Evolutionary conservation across 2,329 filamentous ascomycete species (phyloP).

Genomic region (Apiospora phragmitis): DNA sequence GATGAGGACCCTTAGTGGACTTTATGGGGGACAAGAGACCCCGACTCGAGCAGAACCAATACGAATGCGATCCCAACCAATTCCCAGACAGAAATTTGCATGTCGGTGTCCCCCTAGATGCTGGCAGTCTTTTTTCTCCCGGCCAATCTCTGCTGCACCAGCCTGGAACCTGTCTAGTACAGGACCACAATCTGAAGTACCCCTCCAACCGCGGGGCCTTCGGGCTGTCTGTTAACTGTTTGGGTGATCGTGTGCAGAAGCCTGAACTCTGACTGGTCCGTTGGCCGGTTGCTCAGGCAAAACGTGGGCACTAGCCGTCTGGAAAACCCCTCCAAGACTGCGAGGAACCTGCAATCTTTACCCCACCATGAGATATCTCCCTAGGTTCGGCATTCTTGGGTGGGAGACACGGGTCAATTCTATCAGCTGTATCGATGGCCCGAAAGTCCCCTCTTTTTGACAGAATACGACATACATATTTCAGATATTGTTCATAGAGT

Average conservation of each 20-base stretch:
- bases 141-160: neutral
- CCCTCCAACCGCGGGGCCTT: neutral
- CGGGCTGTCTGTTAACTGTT: neutral
- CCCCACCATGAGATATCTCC: neutral
- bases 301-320: neutral
- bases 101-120: neutral
- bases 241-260: neutral
- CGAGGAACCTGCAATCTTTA: neutral
- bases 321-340: slow-evolving; percentile 5
- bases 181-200: neutral
- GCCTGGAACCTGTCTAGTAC: neutral
- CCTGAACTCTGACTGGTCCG: neutral
- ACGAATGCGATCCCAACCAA: neutral
- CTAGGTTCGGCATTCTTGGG: slow-evolving; percentile 6
- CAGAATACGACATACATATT: neutral
- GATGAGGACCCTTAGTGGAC: slow-evolving; percentile 20
- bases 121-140: neutral
- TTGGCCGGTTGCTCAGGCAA: neutral
- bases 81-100: slow-evolving; percentile 2
- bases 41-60: neutral
- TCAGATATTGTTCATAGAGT: neutral
- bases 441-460: neutral
- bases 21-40: neutral
- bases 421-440: neutral
- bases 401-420: neutral